A percentile compares a stretch with the other conserved stretches of the same genome.
Evolutionary conservation across 1,139 yeast species (phyloP).

Genomic region (Candida dubliniensis): DNA sequence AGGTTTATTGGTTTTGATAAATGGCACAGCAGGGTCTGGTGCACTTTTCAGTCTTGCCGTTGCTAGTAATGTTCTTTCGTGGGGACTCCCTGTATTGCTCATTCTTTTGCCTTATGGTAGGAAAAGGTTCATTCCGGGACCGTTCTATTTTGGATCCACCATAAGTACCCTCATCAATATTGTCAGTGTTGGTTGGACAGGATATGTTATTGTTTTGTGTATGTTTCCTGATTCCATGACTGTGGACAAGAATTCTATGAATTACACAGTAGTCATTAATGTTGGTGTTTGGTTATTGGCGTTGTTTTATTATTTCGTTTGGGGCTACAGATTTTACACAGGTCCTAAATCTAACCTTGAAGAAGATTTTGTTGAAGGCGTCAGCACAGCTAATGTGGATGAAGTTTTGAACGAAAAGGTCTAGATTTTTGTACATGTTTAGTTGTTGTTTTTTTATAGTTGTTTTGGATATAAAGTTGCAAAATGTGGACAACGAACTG

Average conservation of each 20-base stretch:
- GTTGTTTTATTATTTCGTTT: constrained; percentile 26
- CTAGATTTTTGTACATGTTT: no score
- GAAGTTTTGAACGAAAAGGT: constrained; percentile 3
- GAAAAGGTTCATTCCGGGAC: constrained; percentile 57
- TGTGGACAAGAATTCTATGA: constrained; percentile 34
- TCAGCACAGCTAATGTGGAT: background rate
- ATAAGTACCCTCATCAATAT: constrained; percentile 37
- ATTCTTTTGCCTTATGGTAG: constrained; percentile 45
- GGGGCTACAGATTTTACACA: constrained; percentile 29
- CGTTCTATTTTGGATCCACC: constrained; percentile 56
- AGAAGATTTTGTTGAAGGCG: constrained; percentile 8
- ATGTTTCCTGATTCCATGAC: constrained; percentile 39
- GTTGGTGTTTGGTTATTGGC: constrained; percentile 38
- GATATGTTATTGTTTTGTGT: constrained; percentile 33
- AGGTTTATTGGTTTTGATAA: constrained; percentile 60
- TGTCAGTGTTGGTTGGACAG: constrained; percentile 27
- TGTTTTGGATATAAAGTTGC: no score
- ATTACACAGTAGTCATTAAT: constrained; percentile 37
- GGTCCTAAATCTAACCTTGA: constrained; percentile 40
- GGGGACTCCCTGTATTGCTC: constrained; percentile 23
- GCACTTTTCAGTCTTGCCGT: constrained; percentile 53
- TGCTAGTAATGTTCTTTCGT: constrained; percentile 44
- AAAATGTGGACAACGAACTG: no score
- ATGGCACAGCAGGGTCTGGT: constrained; percentile 55
- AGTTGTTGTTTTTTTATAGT: no score